Percentiles rank a stretch among this genome's conserved stretches.
phyloP scores from a whole-genome alignment of 805 yeast genomes.

The Zygoascus tannicola region DNA sequence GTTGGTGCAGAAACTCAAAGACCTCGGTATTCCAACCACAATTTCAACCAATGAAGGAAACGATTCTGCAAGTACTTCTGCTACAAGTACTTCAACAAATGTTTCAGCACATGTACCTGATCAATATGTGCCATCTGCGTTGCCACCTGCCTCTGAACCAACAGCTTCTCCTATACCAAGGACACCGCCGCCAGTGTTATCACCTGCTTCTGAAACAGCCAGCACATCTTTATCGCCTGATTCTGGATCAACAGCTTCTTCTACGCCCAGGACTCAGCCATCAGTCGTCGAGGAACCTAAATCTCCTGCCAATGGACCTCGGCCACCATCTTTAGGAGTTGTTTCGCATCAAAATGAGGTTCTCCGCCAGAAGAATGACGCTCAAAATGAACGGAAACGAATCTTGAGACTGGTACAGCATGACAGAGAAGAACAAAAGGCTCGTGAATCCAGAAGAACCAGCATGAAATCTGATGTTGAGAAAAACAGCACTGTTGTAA shows the following conservation, averaged over 20 bases:
- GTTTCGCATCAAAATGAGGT: not conserved
- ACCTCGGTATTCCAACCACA: not conserved
- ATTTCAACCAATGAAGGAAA: not conserved
- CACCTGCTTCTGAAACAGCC: not conserved
- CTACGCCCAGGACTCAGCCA: not conserved
- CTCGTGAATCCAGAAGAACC: slow-evolving; percentile 14
- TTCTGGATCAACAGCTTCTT: not conserved
- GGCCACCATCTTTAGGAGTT: slow-evolving; percentile 5
- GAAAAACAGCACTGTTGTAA: not conserved
- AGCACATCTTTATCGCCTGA: not conserved
- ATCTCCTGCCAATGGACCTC: not conserved
- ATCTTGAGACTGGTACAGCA: slow-evolving; percentile 43
- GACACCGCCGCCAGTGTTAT: not conserved
- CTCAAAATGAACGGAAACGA: slow-evolving; percentile 44
- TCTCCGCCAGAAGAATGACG: slow-evolving; percentile 3
- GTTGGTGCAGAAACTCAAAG: slow-evolving; percentile 1
- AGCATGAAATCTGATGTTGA: not conserved
- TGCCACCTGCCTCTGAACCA: not conserved
- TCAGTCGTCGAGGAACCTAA: not conserved
- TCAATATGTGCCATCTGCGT: not conserved
- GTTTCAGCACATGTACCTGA: too few relatives aligned
- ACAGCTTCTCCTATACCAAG: too few relatives aligned
- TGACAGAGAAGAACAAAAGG: slow-evolving; percentile 42
- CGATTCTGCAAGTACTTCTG: not conserved
- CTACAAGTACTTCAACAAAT: not conserved